These are phyloP conservation scores for Apiotrichum gamsii DNA, from an alignment of 1,284 basidiomycete genomes.

Conservation along the genomic window DNA sequence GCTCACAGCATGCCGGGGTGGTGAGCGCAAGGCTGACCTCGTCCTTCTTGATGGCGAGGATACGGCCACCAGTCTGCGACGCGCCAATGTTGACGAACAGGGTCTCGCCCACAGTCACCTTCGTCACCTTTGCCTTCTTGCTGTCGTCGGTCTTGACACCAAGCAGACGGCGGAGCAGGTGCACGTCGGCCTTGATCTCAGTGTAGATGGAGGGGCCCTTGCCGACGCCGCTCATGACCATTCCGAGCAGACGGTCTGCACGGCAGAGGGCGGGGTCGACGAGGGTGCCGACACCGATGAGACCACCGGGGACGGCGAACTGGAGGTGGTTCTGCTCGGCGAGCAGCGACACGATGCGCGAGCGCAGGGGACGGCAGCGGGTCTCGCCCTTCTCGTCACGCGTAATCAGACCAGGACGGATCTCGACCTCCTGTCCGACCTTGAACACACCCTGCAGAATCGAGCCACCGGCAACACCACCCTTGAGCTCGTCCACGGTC, in stretches of 20 bases:
- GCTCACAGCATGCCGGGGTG: slow-evolving; percentile 84
- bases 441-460: slow-evolving; percentile 88
- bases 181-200: slow-evolving; percentile 58
- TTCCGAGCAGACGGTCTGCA: slow-evolving; percentile 92
- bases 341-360: slow-evolving; percentile 80
- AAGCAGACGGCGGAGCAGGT: slow-evolving; percentile 87
- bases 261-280: slow-evolving; percentile 95
- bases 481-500: slow-evolving; percentile 93
- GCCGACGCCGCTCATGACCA: slow-evolving; percentile 89
- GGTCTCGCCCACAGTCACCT: slow-evolving; percentile 87
- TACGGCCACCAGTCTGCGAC: slow-evolving; percentile 87
- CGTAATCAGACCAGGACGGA: slow-evolving; percentile 93
- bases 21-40: slow-evolving; percentile 87
- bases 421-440: slow-evolving; percentile 87
- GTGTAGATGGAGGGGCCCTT: slow-evolving; percentile 90
- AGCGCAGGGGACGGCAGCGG: slow-evolving; percentile 89
- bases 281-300: slow-evolving; percentile 96
- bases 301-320: slow-evolving; percentile 93
- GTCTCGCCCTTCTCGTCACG: slow-evolving; percentile 88
- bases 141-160: slow-evolving; percentile 98
- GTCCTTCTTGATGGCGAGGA: slow-evolving; percentile 84
- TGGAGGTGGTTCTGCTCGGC: slow-evolving; percentile 92
- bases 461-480: slow-evolving; percentile 95
- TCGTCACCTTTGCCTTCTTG: slow-evolving; percentile 90
- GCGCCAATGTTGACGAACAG: slow-evolving; percentile 91